phyloP scores from a whole-genome alignment of 805 yeast genomes.

The Diddensiella santjacobensis region DNA sequence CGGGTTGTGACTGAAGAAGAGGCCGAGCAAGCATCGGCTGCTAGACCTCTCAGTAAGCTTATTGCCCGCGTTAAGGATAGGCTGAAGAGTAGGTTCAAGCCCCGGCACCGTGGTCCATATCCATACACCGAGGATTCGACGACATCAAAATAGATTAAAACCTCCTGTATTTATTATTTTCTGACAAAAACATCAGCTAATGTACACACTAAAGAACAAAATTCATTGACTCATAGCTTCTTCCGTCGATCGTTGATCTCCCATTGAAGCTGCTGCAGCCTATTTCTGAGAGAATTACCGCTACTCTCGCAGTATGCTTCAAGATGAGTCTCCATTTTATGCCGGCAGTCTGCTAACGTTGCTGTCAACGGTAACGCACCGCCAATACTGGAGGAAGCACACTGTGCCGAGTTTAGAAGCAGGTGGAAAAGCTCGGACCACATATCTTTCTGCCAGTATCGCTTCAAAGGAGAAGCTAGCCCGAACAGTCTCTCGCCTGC shows the following conservation, averaged over 20 bases:
- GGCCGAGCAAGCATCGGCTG: constrained; percentile 14
- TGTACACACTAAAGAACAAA: neutral
- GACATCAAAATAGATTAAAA: neutral
- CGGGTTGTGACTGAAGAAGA: constrained; percentile 73
- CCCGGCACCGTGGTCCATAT: constrained; percentile 17
- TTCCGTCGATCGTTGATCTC: constrained; percentile 6
- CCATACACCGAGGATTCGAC: constrained; percentile 8
- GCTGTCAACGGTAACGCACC: constrained; percentile 41
- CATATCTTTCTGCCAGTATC: constrained; percentile 70
- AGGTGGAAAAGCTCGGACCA: constrained; percentile 67
- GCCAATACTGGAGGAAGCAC: constrained; percentile 10
- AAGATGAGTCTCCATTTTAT: constrained; percentile 43
- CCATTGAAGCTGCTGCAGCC: constrained; percentile 21
- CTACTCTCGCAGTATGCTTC: constrained; percentile 24
- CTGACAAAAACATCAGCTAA: neutral
- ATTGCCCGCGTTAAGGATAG: neutral
- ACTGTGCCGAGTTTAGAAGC: constrained; percentile 54
- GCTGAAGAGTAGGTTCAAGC: constrained; percentile 7
- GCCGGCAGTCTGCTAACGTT: constrained; percentile 35
- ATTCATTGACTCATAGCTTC: neutral
- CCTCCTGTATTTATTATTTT: constrained; percentile 2
- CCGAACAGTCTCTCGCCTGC: constrained; percentile 27
- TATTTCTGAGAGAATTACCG: constrained; percentile 23
- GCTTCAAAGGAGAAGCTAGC: constrained; percentile 49
- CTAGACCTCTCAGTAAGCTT: constrained; percentile 12